phyloP scores from a whole-genome alignment of 805 yeast species.

The Starmerella vitae region DNA sequence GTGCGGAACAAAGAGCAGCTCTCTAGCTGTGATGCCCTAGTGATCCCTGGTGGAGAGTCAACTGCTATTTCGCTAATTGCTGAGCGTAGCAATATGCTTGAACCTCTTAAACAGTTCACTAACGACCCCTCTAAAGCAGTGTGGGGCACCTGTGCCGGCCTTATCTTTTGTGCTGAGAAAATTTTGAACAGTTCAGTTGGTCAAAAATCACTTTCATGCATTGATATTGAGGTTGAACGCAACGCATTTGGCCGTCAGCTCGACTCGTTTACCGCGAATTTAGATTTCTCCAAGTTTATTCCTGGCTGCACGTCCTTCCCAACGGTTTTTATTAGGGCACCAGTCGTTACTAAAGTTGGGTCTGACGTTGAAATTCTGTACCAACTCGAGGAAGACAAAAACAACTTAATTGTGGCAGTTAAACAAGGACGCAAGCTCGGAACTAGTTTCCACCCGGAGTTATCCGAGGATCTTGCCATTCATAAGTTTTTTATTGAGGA shows the following conservation, averaged over 20 bases:
- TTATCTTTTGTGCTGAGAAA: conserved; percentile 49
- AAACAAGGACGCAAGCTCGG: conserved; percentile 54
- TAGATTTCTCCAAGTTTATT: conserved; percentile 32
- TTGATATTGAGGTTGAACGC: conserved; percentile 49
- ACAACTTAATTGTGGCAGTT: conserved; percentile 50
- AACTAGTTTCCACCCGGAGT: conserved; percentile 72
- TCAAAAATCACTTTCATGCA: conserved; percentile 48
- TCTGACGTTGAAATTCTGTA: conserved; percentile 22
- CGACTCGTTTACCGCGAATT: conserved; percentile 42
- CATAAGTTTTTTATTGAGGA: conserved; percentile 45
- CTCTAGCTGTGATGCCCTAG: conserved; percentile 39
- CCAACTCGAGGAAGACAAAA: conserved; percentile 17
- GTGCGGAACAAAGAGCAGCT: conserved; percentile 45
- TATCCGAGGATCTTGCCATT: conserved; percentile 43
- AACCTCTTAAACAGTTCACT: conserved; percentile 41
- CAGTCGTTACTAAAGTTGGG: conserved; percentile 36
- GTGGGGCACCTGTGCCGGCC: conserved; percentile 85
- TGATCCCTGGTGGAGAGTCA: conserved; percentile 45
- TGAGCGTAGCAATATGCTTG: conserved; percentile 45
- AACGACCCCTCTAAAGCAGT: conserved; percentile 38
- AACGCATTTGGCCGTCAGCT: conserved; percentile 72
- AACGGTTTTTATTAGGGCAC: conserved; percentile 60
- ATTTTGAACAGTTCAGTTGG: conserved; percentile 37
- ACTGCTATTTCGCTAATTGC: conserved; percentile 56
- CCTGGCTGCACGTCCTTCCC: conserved; percentile 27